These are phyloP conservation scores for Plantago ovata DNA, from an alignment of 257 asterid species.

Conservation along the genomic window DNA sequence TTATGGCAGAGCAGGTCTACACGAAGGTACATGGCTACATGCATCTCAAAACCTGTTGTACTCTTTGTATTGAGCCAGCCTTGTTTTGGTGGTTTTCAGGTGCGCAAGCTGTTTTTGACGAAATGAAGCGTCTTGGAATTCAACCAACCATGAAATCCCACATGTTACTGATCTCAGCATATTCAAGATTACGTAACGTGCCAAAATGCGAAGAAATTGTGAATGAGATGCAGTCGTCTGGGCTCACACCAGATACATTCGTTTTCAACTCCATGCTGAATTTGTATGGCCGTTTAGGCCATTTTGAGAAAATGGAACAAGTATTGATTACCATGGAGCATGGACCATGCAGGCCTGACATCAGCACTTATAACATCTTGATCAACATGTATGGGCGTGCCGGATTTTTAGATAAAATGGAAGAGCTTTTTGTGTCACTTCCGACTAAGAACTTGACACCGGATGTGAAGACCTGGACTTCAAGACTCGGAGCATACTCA, in stretches of 20 bases:
- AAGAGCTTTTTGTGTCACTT: conserved; percentile 52
- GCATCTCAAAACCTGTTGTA: not conserved
- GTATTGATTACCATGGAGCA: conserved; percentile 47
- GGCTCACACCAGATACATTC: conserved; percentile 61
- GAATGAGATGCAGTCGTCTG: conserved; percentile 47
- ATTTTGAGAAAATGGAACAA: conserved; percentile 71
- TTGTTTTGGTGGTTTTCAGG: conserved; percentile 26
- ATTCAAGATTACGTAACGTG: conserved; percentile 55
- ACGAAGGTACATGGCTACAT: conserved; percentile 61
- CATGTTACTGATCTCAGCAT: conserved; percentile 76
- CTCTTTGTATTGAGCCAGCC: not conserved
- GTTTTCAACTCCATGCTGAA: conserved; percentile 67
- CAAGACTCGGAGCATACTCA: conserved; percentile 71
- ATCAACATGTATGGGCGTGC: conserved; percentile 68
- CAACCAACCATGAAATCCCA: conserved; percentile 80
- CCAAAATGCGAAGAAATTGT: conserved; percentile 64
- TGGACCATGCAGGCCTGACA: conserved; percentile 47
- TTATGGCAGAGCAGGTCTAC: conserved; percentile 79
- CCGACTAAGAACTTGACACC: conserved; percentile 45
- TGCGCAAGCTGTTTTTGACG: conserved; percentile 71
- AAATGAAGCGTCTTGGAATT: conserved; percentile 68
- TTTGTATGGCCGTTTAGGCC: conserved; percentile 74
- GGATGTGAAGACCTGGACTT: conserved; percentile 77
- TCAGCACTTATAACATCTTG: conserved; percentile 77
- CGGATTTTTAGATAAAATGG: conserved; percentile 71